phyloP scores from a whole-genome alignment of 1,139 yeast genomes.

The Blastobotrys proliferans region DNA sequence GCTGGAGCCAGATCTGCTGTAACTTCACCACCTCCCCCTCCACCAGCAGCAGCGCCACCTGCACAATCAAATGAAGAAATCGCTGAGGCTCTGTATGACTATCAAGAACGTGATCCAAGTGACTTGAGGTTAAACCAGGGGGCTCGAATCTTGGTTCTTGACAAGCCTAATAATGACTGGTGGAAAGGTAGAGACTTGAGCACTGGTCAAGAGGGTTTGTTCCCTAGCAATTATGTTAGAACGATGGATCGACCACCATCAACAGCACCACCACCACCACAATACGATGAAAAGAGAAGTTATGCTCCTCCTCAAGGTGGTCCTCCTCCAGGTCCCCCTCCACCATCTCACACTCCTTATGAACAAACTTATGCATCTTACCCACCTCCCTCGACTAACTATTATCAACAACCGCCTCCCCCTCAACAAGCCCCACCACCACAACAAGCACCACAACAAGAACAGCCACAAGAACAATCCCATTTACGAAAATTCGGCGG shows the following conservation, averaged over 20 bases:
- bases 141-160: conserved; percentile 63
- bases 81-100: conserved; percentile 71
- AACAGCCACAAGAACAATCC: conserved; percentile 25
- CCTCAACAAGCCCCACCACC: conserved; percentile 26
- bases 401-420: conserved; percentile 21
- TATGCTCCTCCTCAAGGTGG: conserved; percentile 12
- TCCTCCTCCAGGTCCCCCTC: conserved; percentile 1
- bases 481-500: conserved; percentile 67
- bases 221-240: conserved; percentile 72
- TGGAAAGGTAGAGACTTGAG: conserved; percentile 66
- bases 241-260: conserved; percentile 16
- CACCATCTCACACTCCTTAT: not conserved
- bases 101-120: conserved; percentile 61
- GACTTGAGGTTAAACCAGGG: conserved; percentile 66
- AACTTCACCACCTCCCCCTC: conserved; percentile 17
- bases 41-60: conserved; percentile 25
- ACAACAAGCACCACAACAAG: conserved; percentile 27
- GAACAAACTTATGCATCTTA: conserved; percentile 25
- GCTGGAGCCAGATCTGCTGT: conserved; percentile 9
- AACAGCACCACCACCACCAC: conserved; percentile 10
- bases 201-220: conserved; percentile 65
- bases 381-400: conserved; percentile 40
- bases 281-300: conserved; percentile 12
- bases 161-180: conserved; percentile 83
- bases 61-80: conserved; percentile 33